Conservation (phyloP, 257 asterid species). For the Penstemon newberryi region DNA sequence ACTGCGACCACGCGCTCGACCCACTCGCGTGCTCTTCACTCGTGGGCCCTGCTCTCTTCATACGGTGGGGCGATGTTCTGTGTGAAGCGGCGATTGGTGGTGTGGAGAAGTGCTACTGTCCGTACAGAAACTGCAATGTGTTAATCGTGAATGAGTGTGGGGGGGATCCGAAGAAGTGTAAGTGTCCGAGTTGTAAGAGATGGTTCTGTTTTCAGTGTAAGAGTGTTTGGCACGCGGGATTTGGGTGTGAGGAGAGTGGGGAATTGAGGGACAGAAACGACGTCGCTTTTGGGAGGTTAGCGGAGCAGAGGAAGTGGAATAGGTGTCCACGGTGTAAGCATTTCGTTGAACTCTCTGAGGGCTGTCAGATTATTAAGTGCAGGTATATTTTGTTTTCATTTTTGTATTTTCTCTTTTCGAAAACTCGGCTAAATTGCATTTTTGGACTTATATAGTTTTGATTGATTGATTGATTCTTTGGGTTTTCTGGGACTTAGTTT, state of each 20-base stretch:
- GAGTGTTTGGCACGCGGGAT: constrained; percentile 57
- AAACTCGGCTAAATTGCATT: too few species aligned
- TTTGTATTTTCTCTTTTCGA: too few species aligned
- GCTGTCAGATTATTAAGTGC: constrained; percentile 56
- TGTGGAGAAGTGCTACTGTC: constrained; percentile 49
- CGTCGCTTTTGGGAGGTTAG: constrained; percentile 54
- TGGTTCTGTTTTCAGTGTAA: constrained; percentile 39
- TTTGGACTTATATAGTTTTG: too few species aligned
- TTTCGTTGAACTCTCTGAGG: constrained; percentile 52
- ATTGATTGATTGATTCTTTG: background rate
- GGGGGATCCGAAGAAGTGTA: constrained; percentile 41
- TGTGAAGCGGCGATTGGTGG: constrained; percentile 51
- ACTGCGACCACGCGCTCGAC: constrained; percentile 56
- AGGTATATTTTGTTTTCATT: constrained; percentile 30
- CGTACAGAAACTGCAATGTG: constrained; percentile 50
- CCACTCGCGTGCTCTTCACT: constrained; percentile 46
- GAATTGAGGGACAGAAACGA: constrained; percentile 46
- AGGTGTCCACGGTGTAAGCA: constrained; percentile 24
- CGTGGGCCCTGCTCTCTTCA: constrained; percentile 41
- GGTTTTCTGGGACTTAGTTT: too few species aligned
- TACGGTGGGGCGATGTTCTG: constrained; percentile 68
- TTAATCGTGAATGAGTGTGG: constrained; percentile 71
- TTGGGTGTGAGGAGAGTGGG: constrained; percentile 51
- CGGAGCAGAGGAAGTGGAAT: constrained; percentile 49
- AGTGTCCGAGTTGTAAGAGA: constrained; percentile 50